phyloP scores from a whole-genome alignment of 306 rosid species.

The Trifolium dubium region DNA sequence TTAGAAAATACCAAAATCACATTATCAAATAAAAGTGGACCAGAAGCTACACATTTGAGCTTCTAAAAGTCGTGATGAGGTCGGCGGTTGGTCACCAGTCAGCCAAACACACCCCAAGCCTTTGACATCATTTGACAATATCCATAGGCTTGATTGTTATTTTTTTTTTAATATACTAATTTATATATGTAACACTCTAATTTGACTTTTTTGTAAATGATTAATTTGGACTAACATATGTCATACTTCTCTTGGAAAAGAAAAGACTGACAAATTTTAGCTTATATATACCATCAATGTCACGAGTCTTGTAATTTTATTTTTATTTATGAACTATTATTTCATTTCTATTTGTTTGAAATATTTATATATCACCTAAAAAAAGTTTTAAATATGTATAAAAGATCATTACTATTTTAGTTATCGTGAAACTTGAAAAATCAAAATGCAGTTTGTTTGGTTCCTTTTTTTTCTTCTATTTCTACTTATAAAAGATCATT shows the following conservation, averaged over 20 bases:
- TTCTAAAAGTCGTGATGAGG: not conserved
- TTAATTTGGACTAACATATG: not conserved
- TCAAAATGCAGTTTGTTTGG: too few species aligned
- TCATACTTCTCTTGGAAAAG: not conserved
- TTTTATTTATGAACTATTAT: not conserved
- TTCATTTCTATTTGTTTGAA: not conserved
- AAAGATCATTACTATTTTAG: too few species aligned
- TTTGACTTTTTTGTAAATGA: not conserved
- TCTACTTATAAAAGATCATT: too few species aligned
- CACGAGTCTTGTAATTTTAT: not conserved
- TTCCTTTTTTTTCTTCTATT: too few species aligned
- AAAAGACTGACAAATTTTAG: not conserved
- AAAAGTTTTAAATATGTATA: too few species aligned
- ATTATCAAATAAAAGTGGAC: not conserved
- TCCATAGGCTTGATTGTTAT: not conserved
- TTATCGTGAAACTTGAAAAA: too few species aligned
- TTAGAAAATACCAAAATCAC: not conserved
- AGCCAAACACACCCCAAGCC: not conserved
- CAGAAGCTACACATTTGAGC: not conserved
- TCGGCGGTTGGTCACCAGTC: not conserved
- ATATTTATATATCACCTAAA: too few species aligned
- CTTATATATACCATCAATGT: not conserved
- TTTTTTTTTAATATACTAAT: not conserved
- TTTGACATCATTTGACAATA: not conserved
- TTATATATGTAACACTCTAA: not conserved